phyloP scores from a whole-genome alignment of 2,329 filamentous ascomycete species.

The Colletotrichum siamense region DNA sequence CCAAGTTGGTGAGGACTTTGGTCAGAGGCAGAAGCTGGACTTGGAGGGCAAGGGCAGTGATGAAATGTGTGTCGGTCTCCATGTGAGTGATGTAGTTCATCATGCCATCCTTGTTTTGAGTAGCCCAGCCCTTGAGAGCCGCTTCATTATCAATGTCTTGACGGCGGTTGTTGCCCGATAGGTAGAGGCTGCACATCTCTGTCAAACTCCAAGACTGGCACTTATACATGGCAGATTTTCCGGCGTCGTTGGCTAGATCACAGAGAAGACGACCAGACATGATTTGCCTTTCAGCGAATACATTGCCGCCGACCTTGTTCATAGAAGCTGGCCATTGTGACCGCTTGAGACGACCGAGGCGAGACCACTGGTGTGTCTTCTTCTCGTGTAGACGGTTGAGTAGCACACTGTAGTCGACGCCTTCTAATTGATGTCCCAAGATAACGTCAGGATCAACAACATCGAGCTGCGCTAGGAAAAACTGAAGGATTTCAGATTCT shows the following conservation, averaged over 20 bases:
- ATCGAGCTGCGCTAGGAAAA: conserved; percentile 89
- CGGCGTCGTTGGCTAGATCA: conserved; percentile 94
- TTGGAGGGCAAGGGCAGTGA: conserved; percentile 86
- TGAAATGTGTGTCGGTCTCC: conserved; percentile 94
- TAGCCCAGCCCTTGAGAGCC: conserved; percentile 86
- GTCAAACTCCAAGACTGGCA: conserved; percentile 98
- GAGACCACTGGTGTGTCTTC: conserved; percentile 93
- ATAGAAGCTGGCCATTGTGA: conserved; percentile 87
- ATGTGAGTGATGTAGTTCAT: conserved; percentile 95
- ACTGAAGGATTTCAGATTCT: conserved; percentile 83
- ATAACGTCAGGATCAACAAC: conserved; percentile 91
- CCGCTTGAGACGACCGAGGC: conserved; percentile 85
- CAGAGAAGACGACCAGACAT: conserved; percentile 89
- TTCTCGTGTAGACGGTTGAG: conserved; percentile 86
- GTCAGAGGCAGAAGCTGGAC: conserved; percentile 93
- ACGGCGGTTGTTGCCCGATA: conserved; percentile 73
- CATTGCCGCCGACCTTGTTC: conserved; percentile 83
- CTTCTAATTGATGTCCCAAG: conserved; percentile 94
- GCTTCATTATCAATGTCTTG: conserved; percentile 88
- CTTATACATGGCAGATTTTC: conserved; percentile 95
- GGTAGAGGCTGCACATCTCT: conserved; percentile 94
- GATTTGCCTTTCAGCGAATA: conserved; percentile 91
- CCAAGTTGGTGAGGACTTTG: conserved; percentile 94
- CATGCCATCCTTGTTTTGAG: conserved; percentile 77
- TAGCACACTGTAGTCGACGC: conserved; percentile 92